Percentiles rank a stretch among this genome's conserved stretches.
Conservation (phyloP, 805 yeast genomes). For the Kluyveromyces aestuarii region DNA sequence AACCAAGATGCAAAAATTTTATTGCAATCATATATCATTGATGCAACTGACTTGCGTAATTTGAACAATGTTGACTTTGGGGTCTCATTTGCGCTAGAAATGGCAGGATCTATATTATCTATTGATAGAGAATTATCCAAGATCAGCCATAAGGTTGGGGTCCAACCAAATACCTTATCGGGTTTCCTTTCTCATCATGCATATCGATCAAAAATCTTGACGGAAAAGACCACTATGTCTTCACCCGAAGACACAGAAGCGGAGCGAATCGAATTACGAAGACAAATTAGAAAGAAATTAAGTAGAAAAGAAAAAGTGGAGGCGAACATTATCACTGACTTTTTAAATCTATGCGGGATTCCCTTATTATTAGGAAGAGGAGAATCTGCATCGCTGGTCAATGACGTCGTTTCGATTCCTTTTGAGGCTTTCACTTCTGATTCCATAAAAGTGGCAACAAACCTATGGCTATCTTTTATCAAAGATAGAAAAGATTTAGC, state of each 20-base stretch:
- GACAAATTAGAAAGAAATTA: slow-evolving; percentile 15
- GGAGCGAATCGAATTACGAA: slow-evolving; percentile 13
- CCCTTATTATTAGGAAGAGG: slow-evolving; percentile 31
- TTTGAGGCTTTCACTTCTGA: slow-evolving; percentile 53
- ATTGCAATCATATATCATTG: slow-evolving; percentile 66
- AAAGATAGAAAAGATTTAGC: slow-evolving; percentile 55
- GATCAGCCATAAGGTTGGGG: slow-evolving; percentile 29
- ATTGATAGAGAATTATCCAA: slow-evolving; percentile 57
- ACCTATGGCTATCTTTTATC: slow-evolving; percentile 75
- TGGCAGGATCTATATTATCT: slow-evolving; percentile 68
- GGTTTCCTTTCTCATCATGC: slow-evolving; percentile 69
- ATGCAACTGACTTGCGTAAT: slow-evolving; percentile 29
- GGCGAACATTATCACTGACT: slow-evolving; percentile 30
- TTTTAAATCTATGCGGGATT: slow-evolving; percentile 38
- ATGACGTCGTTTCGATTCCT: slow-evolving; percentile 56
- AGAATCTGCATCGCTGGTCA: slow-evolving; percentile 33
- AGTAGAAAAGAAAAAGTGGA: slow-evolving; percentile 14
- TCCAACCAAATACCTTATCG: slow-evolving; percentile 50
- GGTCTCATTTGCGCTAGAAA: slow-evolving; percentile 80
- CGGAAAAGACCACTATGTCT: slow-evolving; percentile 24
- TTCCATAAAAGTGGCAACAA: slow-evolving; percentile 54
- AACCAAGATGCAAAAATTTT: slow-evolving; percentile 70
- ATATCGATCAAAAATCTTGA: slow-evolving; percentile 46
- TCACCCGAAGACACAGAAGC: slow-evolving; percentile 21
- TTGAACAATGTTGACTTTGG: slow-evolving; percentile 57